phyloP scores from a whole-genome alignment of 2,329 filamentous ascomycete genomes.

The Pseudogymnoascus sp. region DNA sequence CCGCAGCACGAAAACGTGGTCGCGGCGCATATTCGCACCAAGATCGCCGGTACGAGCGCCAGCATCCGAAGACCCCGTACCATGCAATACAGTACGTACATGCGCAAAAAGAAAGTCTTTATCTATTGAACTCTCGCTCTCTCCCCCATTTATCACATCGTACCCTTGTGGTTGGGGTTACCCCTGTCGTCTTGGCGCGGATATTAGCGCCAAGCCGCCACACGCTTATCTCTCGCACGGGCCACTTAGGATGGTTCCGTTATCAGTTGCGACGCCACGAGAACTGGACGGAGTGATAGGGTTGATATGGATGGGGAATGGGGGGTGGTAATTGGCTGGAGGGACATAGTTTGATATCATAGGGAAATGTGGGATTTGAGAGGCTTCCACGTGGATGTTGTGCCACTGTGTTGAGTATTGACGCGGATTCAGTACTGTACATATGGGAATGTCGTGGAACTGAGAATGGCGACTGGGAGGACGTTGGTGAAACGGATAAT shows the following conservation, averaged over 20 bases:
- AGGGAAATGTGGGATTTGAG: background rate
- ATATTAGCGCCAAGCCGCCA: background rate
- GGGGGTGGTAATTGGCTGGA: background rate
- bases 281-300: background rate
- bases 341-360: background rate
- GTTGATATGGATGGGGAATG: background rate
- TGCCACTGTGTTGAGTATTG: background rate
- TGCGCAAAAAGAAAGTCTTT: background rate
- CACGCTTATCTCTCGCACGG: background rate
- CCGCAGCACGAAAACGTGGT: background rate
- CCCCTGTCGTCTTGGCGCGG: background rate
- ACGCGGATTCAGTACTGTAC: background rate
- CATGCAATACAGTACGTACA: background rate
- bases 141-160: background rate
- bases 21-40: background rate
- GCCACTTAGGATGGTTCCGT: background rate
- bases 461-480: background rate
- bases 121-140: background rate
- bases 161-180: background rate
- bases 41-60: background rate
- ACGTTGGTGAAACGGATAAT: background rate
- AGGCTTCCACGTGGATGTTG: background rate
- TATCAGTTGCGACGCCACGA: background rate
- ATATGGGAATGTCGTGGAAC: background rate
- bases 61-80: background rate